Evolutionary conservation across 352 stramenopile species (phyloP).

Genomic region (Phytophthora boehmeriae): DNA sequence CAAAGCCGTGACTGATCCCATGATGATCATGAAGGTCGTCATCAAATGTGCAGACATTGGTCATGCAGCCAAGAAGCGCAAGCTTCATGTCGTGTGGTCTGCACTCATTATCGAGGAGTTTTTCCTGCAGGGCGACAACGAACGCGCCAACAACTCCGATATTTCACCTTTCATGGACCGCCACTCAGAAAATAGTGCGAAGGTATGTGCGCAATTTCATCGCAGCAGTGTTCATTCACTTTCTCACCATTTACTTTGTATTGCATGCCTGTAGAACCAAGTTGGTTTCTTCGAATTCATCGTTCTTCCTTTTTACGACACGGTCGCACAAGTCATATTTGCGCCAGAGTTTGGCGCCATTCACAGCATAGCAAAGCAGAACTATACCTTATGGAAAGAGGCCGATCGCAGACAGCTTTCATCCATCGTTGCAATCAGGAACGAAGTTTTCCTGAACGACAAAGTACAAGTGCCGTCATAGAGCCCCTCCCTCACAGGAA

Average conservation of each 20-base stretch:
- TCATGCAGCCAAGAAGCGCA: conserved; percentile 88
- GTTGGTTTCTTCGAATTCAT: conserved; percentile 89
- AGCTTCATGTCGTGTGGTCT: conserved; percentile 91
- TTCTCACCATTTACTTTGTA: conserved; percentile 1
- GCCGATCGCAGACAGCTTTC: conserved; percentile 77
- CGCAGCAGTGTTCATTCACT: conserved; percentile 4
- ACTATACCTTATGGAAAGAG: conserved; percentile 89
- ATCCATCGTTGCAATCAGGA: conserved; percentile 84
- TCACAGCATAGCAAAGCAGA: conserved; percentile 80
- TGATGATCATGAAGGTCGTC: conserved; percentile 90
- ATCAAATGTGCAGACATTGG: conserved; percentile 94
- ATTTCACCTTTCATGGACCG: conserved; percentile 94
- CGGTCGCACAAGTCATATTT: conserved; percentile 79
- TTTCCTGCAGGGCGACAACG: conserved; percentile 94
- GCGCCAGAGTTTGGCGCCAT: conserved; percentile 71
- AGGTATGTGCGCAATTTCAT: conserved; percentile 41
- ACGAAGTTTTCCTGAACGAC: conserved; percentile 77
- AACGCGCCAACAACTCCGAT: conserved; percentile 86
- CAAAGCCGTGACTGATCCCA: conserved; percentile 63
- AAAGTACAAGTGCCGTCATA: conserved; percentile 60
- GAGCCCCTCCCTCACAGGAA: background rate
- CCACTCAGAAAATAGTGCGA: conserved; percentile 85
- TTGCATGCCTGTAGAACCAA: conserved; percentile 61
- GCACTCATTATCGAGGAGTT: conserved; percentile 95
- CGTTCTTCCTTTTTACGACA: conserved; percentile 83